These are phyloP conservation scores for Globisporangium echinulatum DNA, from an alignment of 352 stramenopile genomes.

Conservation along the genomic window DNA sequence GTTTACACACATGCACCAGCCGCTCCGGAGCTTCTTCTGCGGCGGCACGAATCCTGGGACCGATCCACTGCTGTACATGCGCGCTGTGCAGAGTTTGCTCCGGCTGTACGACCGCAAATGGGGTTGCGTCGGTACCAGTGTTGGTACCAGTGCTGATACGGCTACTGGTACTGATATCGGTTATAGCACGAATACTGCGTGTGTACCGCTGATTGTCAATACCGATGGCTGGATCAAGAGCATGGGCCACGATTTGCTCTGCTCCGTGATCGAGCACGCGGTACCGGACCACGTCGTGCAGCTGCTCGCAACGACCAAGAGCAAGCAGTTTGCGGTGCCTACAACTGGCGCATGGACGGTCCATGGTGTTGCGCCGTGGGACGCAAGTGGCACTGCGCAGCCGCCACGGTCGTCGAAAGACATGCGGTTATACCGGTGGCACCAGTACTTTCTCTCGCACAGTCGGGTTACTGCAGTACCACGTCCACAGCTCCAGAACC, in stretches of 20 bases:
- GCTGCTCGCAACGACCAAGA: slow-evolving; percentile 86
- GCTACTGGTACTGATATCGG: too few species aligned
- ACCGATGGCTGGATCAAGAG: slow-evolving; percentile 97
- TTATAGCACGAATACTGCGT: not conserved
- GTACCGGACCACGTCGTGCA: slow-evolving; percentile 91
- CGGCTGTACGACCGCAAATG: slow-evolving; percentile 57
- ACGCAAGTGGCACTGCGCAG: slow-evolving; percentile 53
- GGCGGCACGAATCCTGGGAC: slow-evolving; percentile 68
- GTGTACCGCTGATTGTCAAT: slow-evolving; percentile 92
- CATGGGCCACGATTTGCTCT: slow-evolving; percentile 94
- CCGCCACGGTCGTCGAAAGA: slow-evolving; percentile 75
- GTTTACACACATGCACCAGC: slow-evolving; percentile 86
- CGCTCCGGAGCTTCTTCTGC: slow-evolving; percentile 70
- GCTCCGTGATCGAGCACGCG: slow-evolving; percentile 80
- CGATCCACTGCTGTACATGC: slow-evolving; percentile 70
- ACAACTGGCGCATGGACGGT: slow-evolving; percentile 38
- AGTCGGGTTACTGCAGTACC: slow-evolving; percentile 21
- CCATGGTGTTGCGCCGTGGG: slow-evolving; percentile 59
- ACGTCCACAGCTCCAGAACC: slow-evolving; percentile 46
- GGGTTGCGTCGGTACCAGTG: slow-evolving; percentile 9
- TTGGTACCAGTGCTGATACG: too few species aligned
- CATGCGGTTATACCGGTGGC: slow-evolving; percentile 68
- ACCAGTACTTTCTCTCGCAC: slow-evolving; percentile 71
- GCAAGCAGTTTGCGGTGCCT: slow-evolving; percentile 80
- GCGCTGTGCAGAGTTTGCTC: slow-evolving; percentile 61